Base-by-base conservation (phyloP, 1,284 basidiomycete genomes). In the Tranzscheliella williamsii region DNA sequence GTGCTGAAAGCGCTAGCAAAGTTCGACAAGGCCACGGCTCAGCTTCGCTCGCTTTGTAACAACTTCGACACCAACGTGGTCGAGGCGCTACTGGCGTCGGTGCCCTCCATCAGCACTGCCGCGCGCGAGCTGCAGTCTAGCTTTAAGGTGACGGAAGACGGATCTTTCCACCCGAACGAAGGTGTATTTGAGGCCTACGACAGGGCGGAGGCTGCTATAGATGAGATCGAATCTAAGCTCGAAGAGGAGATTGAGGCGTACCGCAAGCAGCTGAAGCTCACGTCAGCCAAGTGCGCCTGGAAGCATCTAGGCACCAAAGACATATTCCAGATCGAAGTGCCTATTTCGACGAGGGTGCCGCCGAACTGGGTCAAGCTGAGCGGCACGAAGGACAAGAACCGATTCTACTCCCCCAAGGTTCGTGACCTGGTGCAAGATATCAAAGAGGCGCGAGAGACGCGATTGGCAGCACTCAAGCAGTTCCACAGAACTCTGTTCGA, bases 401-500 rank as follows among this genome's bases (percentile, higher is more conserved):
- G 75, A 30, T 75, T 67, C 67, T 77, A 77, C 35, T 65, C 73
- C 38, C 70, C 72, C 4, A 47, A 60, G 34, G 67, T 75, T 24
- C 65, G 66, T 17, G 63, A 67, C 9, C 61, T 77, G 16, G 74
- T 77, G 13, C 73, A 75, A 33, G 52, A 71, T 40, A 69, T 77
- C 31, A 77, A 77, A 45, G 73, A 77, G 47, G 72, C 70, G 16
- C 67, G 72, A 24, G 75, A 77, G 56, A 73, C 67, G 17, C 64
- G 72, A 13, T 50, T 77, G 12, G 74, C 73, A 4, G 70, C 73
- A 3, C 48, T 77, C 22, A 73, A 73, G 50, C 54, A 56, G 23
- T 77, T 76, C 56, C 67, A 72, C 48, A 47, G 43, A 33, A 47
- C 42, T 17, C 53, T 76, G 32, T 89, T 85, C 69, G 83, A 81